phyloP scores from a whole-genome alignment of 2,329 filamentous ascomycete species.

The Fusarium sp. region DNA sequence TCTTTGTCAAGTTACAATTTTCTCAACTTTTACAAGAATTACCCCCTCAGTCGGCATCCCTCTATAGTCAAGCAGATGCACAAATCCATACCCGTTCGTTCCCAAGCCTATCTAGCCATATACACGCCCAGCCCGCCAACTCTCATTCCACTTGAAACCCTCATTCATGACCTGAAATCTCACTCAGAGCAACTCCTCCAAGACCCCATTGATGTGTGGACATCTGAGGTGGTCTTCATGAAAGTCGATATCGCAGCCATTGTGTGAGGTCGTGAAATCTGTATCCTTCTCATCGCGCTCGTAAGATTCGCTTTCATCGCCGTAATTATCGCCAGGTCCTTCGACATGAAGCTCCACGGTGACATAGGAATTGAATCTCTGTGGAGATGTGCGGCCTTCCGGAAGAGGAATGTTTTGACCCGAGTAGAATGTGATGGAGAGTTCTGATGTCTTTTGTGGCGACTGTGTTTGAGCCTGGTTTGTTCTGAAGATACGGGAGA shows the following conservation, averaged over 20 bases:
- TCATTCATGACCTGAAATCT: constrained; percentile 91
- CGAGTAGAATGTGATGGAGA: constrained; percentile 80
- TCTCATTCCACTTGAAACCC: constrained; percentile 81
- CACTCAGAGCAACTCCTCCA: constrained; percentile 79
- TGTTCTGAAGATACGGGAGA: constrained; percentile 41
- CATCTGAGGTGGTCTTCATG: constrained; percentile 69
- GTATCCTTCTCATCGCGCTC: constrained; percentile 64
- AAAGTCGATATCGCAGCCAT: constrained; percentile 74
- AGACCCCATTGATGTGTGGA: constrained; percentile 65
- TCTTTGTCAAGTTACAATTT: constrained; percentile 51
- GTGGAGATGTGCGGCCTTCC: constrained; percentile 59
- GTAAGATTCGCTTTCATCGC: constrained; percentile 55
- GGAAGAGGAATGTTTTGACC: constrained; percentile 81
- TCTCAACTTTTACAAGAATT: constrained; percentile 80
- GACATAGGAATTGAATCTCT: constrained; percentile 81
- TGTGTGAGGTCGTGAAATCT: constrained; percentile 67
- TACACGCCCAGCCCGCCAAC: constrained; percentile 88
- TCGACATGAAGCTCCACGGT: constrained; percentile 88
- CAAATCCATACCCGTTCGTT: constrained; percentile 79
- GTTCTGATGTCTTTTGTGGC: constrained; percentile 70
- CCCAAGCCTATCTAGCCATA: constrained; percentile 85
- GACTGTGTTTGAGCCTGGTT: constrained; percentile 50
- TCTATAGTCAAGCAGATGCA: constrained; percentile 78
- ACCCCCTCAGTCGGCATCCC: constrained; percentile 75
- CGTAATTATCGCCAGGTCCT: constrained; percentile 60